These are phyloP conservation scores for Stachybotrys chlorohalonatus DNA, from an alignment of 2,329 filamentous ascomycete genomes.

Conservation along the genomic window DNA sequence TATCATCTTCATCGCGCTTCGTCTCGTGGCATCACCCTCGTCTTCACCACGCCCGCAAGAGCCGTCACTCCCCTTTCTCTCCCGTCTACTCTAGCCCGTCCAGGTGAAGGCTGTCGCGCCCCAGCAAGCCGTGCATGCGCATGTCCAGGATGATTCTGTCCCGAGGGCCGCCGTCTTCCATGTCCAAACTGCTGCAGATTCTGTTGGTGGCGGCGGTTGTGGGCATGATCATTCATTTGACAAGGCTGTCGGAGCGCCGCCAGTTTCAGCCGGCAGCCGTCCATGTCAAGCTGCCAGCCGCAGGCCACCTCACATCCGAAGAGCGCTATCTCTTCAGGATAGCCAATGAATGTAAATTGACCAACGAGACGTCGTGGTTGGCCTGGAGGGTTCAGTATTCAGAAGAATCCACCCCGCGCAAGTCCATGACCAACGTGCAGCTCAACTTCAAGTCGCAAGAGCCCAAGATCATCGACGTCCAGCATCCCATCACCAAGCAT, in stretches of 20 bases:
- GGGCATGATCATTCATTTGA: conserved; percentile 12
- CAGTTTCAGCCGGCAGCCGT: conserved; percentile 1
- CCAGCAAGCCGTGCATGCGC: background rate
- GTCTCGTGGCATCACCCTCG: background rate
- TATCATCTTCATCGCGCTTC: background rate
- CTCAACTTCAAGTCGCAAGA: conserved; percentile 20
- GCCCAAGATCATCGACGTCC: conserved; percentile 16
- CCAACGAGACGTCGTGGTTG: conserved; percentile 22
- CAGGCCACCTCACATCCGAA: conserved; percentile 14
- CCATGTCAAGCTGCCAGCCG: conserved; percentile 6
- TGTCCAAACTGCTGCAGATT: conserved; percentile 12
- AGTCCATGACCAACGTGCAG: conserved; percentile 18
- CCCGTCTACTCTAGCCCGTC: background rate
- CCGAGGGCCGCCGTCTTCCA: conserved; percentile 12
- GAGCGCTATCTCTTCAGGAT: conserved; percentile 22
- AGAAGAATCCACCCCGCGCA: conserved; percentile 15
- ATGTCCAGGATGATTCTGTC: conserved; percentile 15
- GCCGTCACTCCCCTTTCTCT: background rate
- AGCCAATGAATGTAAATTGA: conserved; percentile 15
- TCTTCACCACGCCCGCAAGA: background rate
- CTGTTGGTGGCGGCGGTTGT: conserved; percentile 5
- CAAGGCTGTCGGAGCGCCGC: conserved; percentile 6
- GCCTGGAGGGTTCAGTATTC: conserved; percentile 21
- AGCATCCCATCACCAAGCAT: conserved; percentile 12
- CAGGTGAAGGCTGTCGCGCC: background rate